Base-by-base conservation (phyloP, 305 asterid species). In the Plantago coronopus region DNA sequence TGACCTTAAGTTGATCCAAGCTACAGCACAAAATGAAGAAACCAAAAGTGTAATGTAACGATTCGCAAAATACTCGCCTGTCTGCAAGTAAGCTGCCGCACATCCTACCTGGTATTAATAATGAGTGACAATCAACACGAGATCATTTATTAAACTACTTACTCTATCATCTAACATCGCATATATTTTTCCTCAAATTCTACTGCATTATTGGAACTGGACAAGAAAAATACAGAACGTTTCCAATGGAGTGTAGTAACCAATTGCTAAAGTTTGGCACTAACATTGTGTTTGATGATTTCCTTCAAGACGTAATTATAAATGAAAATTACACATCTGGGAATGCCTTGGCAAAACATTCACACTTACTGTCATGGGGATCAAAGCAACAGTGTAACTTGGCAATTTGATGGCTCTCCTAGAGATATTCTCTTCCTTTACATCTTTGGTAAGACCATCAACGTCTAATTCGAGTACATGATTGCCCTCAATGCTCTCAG, bases 1-100 rank as follows among this genome's bases (percentile, higher is more conserved):
- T 56, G 17, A 89, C 98, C 98, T 91, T 69, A 91, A 72, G 74
- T 86, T 91, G 65, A 89, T 72, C 98, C 97, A 91, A 59, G 95
- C 80, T 46, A 86, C 84, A 73, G 87, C 54, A 45, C 80, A 74
- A 78, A 83, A 61, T 16, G 95, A 84, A 25, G 97, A 91, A 63
- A 78, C 79, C 77, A 84, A 76, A 23, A 91, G 87, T 62, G 71
- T 70, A 34, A 81, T 38, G 69, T 57, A 84, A 43, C 86, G 97
- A 54, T 76, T 51, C 22, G 75, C 80, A 72, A 74, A 84, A 69
- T 55, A 84, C 27, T 75, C 62, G 56, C 97, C 96, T 0, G 95
- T 82, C 74, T 84, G 83, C 68, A 75, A 71, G 78, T 86, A 91
- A 49, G 97, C 97, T 56, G 89, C 97, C 19, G 98, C 96, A 70